Percentiles rank a stretch among this genome's conserved stretches.
Conservation (phyloP, 768 basidiomycete species). For the Chalciporus sphaerocephalus region DNA sequence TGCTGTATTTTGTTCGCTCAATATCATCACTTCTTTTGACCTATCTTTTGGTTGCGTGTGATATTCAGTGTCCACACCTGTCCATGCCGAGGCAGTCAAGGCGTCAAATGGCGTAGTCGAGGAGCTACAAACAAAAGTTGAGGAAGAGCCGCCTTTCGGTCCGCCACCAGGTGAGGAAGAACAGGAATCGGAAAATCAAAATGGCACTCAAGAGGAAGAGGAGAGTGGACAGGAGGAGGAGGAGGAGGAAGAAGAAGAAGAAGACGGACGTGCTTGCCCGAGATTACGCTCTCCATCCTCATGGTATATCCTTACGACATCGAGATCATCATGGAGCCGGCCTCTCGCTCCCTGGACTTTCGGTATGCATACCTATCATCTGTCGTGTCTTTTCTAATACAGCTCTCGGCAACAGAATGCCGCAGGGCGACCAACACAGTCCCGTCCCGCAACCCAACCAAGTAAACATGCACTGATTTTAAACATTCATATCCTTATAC, state of each 20-base stretch:
- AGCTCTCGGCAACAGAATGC: constrained; percentile 34
- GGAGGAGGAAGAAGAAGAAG: constrained; percentile 36
- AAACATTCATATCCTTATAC: constrained; percentile 2
- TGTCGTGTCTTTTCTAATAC: constrained; percentile 2
- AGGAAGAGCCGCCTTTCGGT: no score
- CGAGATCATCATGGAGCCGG: constrained; percentile 87
- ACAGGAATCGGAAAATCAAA: constrained; percentile 33
- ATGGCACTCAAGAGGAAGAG: constrained; percentile 39
- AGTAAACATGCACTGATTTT: constrained; percentile 26
- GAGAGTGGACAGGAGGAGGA: constrained; percentile 39
- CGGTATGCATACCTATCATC: constrained; percentile 40
- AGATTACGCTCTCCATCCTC: not conserved
- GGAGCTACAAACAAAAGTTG: constrained; percentile 42
- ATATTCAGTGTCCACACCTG: constrained; percentile 53
- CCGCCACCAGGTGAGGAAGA: constrained; percentile 19
- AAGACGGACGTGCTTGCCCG: constrained; percentile 37
- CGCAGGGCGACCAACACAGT: constrained; percentile 26
- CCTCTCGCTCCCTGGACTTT: constrained; percentile 68
- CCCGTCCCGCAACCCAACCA: constrained; percentile 31
- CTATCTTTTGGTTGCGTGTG: constrained; percentile 32
- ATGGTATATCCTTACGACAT: constrained; percentile 52
- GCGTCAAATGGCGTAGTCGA: constrained; percentile 47
- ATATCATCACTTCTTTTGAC: constrained; percentile 42
- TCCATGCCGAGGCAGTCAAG: constrained; percentile 40
- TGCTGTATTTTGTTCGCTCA: constrained; percentile 32